Conservation (phyloP, 2,329 filamentous ascomycete species). For the Chrysoporthe cubensis region DNA sequence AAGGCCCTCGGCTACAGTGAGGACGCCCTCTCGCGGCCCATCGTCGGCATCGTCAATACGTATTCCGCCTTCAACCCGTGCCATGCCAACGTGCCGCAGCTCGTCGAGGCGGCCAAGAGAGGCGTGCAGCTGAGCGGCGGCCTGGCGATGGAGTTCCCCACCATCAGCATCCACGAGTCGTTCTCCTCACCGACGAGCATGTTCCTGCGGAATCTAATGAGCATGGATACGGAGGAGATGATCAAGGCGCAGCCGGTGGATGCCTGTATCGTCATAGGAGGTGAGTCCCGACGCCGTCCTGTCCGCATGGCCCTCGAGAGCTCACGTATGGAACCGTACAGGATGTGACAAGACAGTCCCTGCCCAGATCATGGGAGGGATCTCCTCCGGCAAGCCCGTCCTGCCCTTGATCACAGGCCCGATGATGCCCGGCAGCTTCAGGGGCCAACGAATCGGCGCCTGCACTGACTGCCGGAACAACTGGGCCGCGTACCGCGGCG, state of each 20-base stretch:
- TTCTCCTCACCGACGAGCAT: constrained; percentile 75
- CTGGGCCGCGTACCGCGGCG: constrained; percentile 71
- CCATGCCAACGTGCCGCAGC: constrained; percentile 72
- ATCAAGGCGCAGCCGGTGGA: constrained; percentile 72
- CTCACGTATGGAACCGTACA: constrained; percentile 33
- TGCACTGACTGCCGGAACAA: constrained; percentile 77
- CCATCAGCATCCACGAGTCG: constrained; percentile 71
- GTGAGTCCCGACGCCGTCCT: constrained; percentile 40
- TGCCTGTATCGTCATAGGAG: constrained; percentile 69
- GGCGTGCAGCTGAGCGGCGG: constrained; percentile 70
- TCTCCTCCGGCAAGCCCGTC: constrained; percentile 74
- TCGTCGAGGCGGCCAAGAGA: constrained; percentile 71
- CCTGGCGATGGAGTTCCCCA: constrained; percentile 73
- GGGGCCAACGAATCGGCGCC: constrained; percentile 67
- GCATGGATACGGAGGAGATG: constrained; percentile 82
- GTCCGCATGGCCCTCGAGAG: background rate
- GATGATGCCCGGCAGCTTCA: constrained; percentile 74
- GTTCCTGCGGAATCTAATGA: constrained; percentile 76
- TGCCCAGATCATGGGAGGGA: constrained; percentile 75
- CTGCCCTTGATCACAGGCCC: constrained; percentile 72
- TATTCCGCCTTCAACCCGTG: constrained; percentile 76
- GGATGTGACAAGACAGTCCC: constrained; percentile 77
- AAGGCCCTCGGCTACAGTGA: constrained; percentile 76
- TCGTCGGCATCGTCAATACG: constrained; percentile 77
- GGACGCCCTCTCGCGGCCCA: constrained; percentile 69